A percentile compares a stretch with the other conserved stretches of the same genome.
phyloP scores from a whole-genome alignment of 108 stramenopile genomes.

The Nannochloropsis gaditana region DNA sequence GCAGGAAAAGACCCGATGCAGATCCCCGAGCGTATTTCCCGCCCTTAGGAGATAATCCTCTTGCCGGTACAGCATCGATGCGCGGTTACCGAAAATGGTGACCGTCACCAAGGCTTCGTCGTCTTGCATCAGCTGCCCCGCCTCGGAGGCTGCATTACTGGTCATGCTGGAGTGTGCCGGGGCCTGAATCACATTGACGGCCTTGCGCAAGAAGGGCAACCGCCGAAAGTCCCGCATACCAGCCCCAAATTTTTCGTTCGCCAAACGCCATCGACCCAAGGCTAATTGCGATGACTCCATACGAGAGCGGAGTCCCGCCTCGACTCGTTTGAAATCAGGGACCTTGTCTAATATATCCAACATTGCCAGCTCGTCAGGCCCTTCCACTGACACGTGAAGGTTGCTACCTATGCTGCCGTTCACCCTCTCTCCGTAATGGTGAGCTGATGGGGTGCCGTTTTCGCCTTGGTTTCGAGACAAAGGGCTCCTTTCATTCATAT shows the following conservation, averaged over 20 bases:
- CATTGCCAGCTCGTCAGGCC: background rate
- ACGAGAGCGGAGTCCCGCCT: background rate
- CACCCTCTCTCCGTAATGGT: too few relatives aligned
- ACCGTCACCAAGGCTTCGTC: background rate
- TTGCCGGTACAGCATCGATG: slow-evolving; percentile 1
- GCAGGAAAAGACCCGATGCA: background rate
- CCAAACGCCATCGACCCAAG: background rate
- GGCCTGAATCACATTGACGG: background rate
- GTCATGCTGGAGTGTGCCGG: background rate
- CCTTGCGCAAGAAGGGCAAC: background rate
- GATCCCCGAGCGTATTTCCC: background rate
- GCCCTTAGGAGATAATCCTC: background rate
- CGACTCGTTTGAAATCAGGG: background rate
- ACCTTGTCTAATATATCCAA: background rate
- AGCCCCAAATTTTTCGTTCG: background rate
- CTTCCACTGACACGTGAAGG: background rate
- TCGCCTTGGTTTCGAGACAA: too few relatives aligned
- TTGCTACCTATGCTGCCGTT: too few relatives aligned
- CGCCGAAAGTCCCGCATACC: slow-evolving; percentile 13
- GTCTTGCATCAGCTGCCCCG: background rate
- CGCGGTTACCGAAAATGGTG: background rate
- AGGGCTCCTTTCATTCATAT: too few relatives aligned
- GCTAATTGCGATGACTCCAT: background rate
- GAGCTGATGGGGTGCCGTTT: too few relatives aligned
- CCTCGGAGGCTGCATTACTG: background rate